Evolutionary conservation across 345 rosid species (phyloP).

Genomic region (Noccaea bulbosa): DNA sequence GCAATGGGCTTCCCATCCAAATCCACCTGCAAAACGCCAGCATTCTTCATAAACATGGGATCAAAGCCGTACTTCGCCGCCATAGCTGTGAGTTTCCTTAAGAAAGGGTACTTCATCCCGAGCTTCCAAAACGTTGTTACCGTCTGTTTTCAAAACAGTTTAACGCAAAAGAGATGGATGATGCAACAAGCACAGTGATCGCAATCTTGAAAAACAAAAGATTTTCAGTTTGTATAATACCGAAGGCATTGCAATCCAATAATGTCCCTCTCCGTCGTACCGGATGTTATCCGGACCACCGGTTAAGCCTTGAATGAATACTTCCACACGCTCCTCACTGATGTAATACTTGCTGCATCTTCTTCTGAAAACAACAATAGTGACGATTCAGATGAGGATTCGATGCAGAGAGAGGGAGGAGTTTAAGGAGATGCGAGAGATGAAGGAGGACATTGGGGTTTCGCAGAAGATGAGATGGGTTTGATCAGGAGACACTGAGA

Average conservation of each 20-base stretch:
- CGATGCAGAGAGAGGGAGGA: not conserved
- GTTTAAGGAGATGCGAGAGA: not conserved
- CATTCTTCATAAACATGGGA: conserved; percentile 20
- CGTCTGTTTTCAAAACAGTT: conserved; percentile 35
- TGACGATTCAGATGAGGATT: not conserved
- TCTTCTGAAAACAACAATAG: conserved; percentile 47
- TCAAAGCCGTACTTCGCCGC: conserved; percentile 30
- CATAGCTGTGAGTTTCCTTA: conserved; percentile 52
- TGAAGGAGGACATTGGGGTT: conserved; percentile 52
- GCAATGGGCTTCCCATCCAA: conserved; percentile 61
- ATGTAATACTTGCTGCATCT: conserved; percentile 69
- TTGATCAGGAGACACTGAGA: conserved; percentile 66
- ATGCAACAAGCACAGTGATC: too few relatives aligned
- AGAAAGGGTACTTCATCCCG: conserved; percentile 43
- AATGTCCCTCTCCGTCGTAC: conserved; percentile 64
- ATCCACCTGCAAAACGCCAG: conserved; percentile 64
- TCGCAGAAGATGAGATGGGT: conserved; percentile 68
- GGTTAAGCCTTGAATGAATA: conserved; percentile 54
- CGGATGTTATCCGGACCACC: conserved; percentile 77
- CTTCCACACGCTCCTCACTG: conserved; percentile 49
- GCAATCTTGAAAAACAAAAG: too few relatives aligned
- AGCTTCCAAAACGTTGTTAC: conserved; percentile 35
- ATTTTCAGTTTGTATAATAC: conserved; percentile 35
- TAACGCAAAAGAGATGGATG: not conserved
- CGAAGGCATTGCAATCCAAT: conserved; percentile 62